These are phyloP conservation scores for Capsella rubella DNA, from an alignment of 441 rosid species.

Conservation along the genomic window DNA sequence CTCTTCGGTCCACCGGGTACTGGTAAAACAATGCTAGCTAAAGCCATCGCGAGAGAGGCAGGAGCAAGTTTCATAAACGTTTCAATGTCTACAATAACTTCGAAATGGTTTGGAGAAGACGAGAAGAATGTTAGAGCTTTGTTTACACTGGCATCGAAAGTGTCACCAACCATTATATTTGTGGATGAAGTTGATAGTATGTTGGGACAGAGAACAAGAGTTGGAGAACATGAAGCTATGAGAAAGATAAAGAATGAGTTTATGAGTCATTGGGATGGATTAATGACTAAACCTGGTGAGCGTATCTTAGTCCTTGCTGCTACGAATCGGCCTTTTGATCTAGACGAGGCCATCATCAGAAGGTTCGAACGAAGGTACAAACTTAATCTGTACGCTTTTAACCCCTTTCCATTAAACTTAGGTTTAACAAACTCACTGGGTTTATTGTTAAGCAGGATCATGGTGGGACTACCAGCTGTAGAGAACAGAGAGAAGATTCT, in stretches of 20 bases:
- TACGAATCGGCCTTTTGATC: constrained; percentile 97
- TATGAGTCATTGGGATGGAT: constrained; percentile 99
- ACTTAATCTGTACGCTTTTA: too few relatives aligned
- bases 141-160: constrained; percentile 90
- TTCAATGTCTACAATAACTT: constrained; percentile 96
- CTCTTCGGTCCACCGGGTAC: constrained; percentile 99
- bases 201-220: constrained; percentile 95
- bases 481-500: constrained; percentile 88
- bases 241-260: constrained; percentile 96
- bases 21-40: constrained; percentile 98
- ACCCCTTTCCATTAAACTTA: too few relatives aligned
- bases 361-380: constrained; percentile 89
- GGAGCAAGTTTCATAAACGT: constrained; percentile 99
- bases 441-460: constrained; percentile 42
- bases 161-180: constrained; percentile 92
- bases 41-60: constrained; percentile 99
- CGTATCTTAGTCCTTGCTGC: constrained; percentile 97
- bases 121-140: constrained; percentile 97
- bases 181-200: constrained; percentile 99
- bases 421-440: too few relatives aligned
- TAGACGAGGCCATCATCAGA: constrained; percentile 98
- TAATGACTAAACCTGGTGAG: constrained; percentile 79
- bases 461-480: constrained; percentile 88
- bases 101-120: constrained; percentile 99
- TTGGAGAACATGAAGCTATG: constrained; percentile 99